phyloP scores from a whole-genome alignment of 1,284 basidiomycete genomes.

The Trichosporon coremiiforme region DNA sequence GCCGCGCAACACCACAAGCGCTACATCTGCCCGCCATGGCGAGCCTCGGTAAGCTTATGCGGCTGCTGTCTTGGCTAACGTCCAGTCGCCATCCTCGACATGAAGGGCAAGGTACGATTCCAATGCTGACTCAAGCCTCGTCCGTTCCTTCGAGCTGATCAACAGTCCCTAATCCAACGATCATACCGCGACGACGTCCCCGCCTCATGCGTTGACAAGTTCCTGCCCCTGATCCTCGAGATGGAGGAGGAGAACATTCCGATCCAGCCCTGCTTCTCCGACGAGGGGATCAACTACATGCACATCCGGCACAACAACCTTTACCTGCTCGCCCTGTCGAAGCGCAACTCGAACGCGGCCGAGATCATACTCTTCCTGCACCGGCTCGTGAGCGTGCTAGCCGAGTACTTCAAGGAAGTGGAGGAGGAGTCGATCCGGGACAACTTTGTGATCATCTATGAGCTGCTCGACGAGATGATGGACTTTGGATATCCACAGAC shows the following conservation, averaged over 20 bases:
- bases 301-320: constrained; percentile 98
- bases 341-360: constrained; percentile 95
- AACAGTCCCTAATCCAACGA: constrained; percentile 92
- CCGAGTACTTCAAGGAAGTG: constrained; percentile 99
- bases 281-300: constrained; percentile 94
- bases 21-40: constrained; percentile 37
- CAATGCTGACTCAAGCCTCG: background rate
- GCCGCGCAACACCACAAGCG: background rate
- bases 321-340: constrained; percentile 92
- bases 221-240: constrained; percentile 91
- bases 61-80: background rate
- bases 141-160: constrained; percentile 1
- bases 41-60: constrained; percentile 39
- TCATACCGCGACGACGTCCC: constrained; percentile 96
- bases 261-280: constrained; percentile 92
- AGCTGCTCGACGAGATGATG: constrained; percentile 99
- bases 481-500: constrained; percentile 99
- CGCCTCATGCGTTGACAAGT: constrained; percentile 83
- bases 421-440: constrained; percentile 99
- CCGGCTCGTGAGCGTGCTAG: constrained; percentile 72
- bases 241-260: constrained; percentile 97
- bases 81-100: constrained; percentile 86
- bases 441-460: constrained; percentile 98
- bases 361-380: constrained; percentile 98
- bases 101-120: constrained; percentile 74